Evolutionary conservation across 805 yeast genomes (phyloP).

Genomic region (Metahyphopichia silvanorum): DNA sequence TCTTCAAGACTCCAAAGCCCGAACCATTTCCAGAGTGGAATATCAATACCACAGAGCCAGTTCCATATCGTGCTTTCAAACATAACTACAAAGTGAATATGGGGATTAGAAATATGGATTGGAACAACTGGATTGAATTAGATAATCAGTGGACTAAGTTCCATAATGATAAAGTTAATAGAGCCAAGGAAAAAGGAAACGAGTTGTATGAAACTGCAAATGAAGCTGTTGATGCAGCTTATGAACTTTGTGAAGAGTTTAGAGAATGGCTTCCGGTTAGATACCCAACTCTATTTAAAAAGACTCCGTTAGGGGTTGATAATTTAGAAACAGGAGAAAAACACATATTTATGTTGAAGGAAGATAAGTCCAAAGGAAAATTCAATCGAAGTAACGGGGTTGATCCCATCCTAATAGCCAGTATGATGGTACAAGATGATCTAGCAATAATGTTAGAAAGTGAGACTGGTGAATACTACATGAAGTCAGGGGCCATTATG

Average conservation of each 20-base stretch:
- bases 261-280: conserved; percentile 51
- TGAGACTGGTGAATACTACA: conserved; percentile 52
- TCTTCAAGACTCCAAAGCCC: conserved; percentile 48
- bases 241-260: conserved; percentile 54
- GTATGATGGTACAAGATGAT: conserved; percentile 62
- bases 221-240: conserved; percentile 51
- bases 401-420: conserved; percentile 60
- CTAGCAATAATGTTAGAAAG: conserved; percentile 64
- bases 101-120: conserved; percentile 66
- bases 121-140: conserved; percentile 62
- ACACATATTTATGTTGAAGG: conserved; percentile 25
- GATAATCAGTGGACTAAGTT: conserved; percentile 62
- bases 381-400: conserved; percentile 25
- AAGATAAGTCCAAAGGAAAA: conserved; percentile 14
- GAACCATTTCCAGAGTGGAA: conserved; percentile 48
- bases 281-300: conserved; percentile 52
- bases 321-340: conserved; percentile 54
- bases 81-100: conserved; percentile 62
- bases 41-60: conserved; percentile 45
- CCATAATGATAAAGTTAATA: conserved; percentile 49
- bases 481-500: conserved; percentile 60
- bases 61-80: conserved; percentile 66
- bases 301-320: conserved; percentile 45
- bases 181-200: conserved; percentile 45
- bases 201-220: conserved; percentile 50